These are phyloP conservation scores for Mortierella sp. DNA, from an alignment of 371 early-diverging fungal genomes.

Conservation along the genomic window DNA sequence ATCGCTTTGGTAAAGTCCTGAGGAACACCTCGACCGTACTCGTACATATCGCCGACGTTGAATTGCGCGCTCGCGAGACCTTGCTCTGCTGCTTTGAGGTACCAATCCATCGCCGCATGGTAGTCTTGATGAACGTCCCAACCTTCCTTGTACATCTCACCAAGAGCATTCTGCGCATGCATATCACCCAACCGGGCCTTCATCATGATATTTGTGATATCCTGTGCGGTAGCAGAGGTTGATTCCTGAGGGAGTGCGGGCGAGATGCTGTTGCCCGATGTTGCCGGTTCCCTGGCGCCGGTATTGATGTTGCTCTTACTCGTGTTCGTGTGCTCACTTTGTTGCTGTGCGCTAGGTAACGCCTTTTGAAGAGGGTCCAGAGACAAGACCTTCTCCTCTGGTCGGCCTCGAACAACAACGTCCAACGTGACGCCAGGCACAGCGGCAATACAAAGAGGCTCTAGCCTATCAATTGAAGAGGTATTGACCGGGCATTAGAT, in stretches of 20 bases:
- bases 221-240: neutral
- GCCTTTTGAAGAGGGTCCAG: too few species aligned
- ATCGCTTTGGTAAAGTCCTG: too few species aligned
- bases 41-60: too few species aligned
- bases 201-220: neutral
- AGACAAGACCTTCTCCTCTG: neutral
- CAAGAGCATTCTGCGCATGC: neutral
- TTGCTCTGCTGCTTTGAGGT: neutral
- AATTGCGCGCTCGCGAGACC: too few species aligned
- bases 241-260: neutral
- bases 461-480: neutral
- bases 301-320: too few species aligned
- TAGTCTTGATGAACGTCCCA: too few species aligned
- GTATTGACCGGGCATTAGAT: neutral
- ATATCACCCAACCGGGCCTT: neutral
- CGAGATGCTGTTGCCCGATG: neutral
- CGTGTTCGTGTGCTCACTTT: too few species aligned
- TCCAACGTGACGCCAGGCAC: neutral
- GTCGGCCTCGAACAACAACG: neutral
- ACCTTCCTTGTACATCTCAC: neutral
- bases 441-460: neutral
- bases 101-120: too few species aligned
- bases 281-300: too few species aligned
- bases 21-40: too few species aligned
- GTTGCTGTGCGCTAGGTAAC: too few species aligned